Percentiles rank a stretch among this genome's conserved stretches.
Conservation (phyloP, 1,284 basidiomycete genomes). For the Gastroboletus turbinatus region DNA sequence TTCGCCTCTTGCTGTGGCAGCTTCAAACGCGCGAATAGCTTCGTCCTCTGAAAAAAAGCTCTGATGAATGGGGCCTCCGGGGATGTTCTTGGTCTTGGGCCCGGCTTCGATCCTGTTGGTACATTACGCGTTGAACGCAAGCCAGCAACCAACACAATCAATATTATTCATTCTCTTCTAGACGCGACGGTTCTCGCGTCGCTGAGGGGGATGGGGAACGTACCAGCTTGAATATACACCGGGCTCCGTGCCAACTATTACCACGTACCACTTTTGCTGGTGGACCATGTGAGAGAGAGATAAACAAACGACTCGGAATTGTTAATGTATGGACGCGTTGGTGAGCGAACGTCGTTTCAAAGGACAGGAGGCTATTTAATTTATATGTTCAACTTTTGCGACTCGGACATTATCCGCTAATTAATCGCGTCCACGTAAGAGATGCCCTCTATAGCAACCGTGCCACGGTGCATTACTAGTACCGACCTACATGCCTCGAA, state of each 20-base stretch:
- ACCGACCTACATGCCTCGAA: neutral
- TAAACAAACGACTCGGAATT: neutral
- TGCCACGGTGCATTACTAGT: neutral
- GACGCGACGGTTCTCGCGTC: slow-evolving; percentile 13
- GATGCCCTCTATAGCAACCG: neutral
- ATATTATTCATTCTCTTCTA: slow-evolving; percentile 1
- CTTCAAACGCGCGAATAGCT: slow-evolving; percentile 42
- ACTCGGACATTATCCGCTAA: slow-evolving; percentile 5
- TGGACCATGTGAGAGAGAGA: slow-evolving; percentile 34
- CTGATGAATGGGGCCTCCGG: slow-evolving; percentile 42
- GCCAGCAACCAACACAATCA: neutral
- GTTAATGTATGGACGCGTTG: neutral
- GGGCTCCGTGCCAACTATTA: slow-evolving; percentile 43
- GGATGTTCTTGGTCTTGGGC: slow-evolving; percentile 40
- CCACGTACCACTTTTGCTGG: slow-evolving; percentile 43
- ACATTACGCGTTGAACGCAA: neutral
- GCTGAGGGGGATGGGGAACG: slow-evolving; percentile 20
- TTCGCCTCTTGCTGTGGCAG: slow-evolving; percentile 29
- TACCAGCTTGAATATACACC: slow-evolving; percentile 51
- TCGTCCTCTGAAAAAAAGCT: slow-evolving; percentile 44
- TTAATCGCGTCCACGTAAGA: slow-evolving; percentile 20
- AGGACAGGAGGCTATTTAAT: slow-evolving; percentile 27
- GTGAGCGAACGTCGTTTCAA: neutral
- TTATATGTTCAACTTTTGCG: slow-evolving; percentile 21
- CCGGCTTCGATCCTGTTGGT: slow-evolving; percentile 44